Evolutionary conservation across 163 green algal genomes (phyloP), one percentile per base, ranked within the genome.

Genomic region (Smithsoniella earleae): DNA sequence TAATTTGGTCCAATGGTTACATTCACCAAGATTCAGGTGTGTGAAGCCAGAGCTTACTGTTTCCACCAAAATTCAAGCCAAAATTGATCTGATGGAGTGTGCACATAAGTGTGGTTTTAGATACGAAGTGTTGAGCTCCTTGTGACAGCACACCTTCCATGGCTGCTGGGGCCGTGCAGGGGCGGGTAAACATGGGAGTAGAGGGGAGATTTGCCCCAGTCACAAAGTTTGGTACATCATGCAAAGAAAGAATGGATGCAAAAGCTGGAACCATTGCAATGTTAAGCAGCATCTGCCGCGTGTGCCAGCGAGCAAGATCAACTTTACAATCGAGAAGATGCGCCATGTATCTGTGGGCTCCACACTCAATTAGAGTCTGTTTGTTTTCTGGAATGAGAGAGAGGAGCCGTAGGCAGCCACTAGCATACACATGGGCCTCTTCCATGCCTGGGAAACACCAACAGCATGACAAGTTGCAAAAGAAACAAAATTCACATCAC

Each of bases 211-310:
- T 80, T 28, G n/a, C 46, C 38, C 49, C 58, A 37, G 76, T 79
- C 30, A 82, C 76, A 76, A 78, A 82, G 64, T 82, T 79, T 8
- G 77, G 77, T 30, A 83, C 43, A 27, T 80, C 74, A 52, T 83
- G 80, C 44, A 74, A 55, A 6, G 33, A 30, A 72, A 80, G 76
- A n/a, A 75, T 45, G 16, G 38, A 40, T 18, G 66, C 62, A 64
- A 76, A 74, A 36, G 75, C 44, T 27, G 73, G 73, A 34, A 78
- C 46, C 73, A 76, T 78, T 27, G 77, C 77, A 37, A 77, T n/a
- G 27, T 76, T 78, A 33, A 81, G 75, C 62, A 81, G 36, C 16
- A 79, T 76, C 64, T 84, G 74, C 18, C 79, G 63, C 4, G 79
- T 74, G 36, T 84, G 77, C 79, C 79, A 84, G 27, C 79, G 76